Base-by-base conservation (phyloP, 345 rosid species). In the Salix viminalis region DNA sequence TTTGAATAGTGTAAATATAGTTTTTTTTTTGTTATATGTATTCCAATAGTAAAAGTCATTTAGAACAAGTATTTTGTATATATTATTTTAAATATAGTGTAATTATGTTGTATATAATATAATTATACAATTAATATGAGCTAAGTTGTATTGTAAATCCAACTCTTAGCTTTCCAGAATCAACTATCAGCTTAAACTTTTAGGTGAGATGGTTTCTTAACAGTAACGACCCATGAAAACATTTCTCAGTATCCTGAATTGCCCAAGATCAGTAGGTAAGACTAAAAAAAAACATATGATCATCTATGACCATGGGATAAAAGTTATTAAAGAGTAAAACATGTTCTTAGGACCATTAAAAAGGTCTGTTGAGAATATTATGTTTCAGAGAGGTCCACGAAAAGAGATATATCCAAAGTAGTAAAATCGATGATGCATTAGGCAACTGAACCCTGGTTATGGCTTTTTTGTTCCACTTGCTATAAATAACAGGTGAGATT, bases 211-310 rank as follows among this genome's bases (percentile, higher is more conserved):
- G n/a, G n/a, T n/a, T n/a, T n/a, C n/a, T n/a, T n/a, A n/a, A n/a
- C n/a, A n/a, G n/a, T 75, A 82, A 4, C 70, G 66, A 39, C 84
- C 84, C 84, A 82, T 82, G 70, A 82, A 82, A 24, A 82, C 26
- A 37, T 82, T 75, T 70, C 84, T 81, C 79, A 82, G 61, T 24
- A 82, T 82, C 84, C 84, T 82, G 79, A 54, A 66, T 58, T 41
- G 50, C 42, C 42, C 68, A n/a, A 42, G 32, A 64, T 14, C 52
- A 65, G 1, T 15, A 34, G 16, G 28, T 26, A 24, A 69, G 14
- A 37, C 26, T 26, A 37, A 48, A n/a, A 46, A 46, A 10, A 19
- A 70, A 26, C 18, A 23, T 50, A 7, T 44, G n/a, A 11, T 37
- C 36, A 44, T 28, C 34, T 6, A 70, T 12, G 19, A 16, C 12